A percentile compares a stretch with the other conserved stretches of the same genome.
Conservation (phyloP, 352 stramenopile genomes). For the Phytopythium kandeliae region DNA sequence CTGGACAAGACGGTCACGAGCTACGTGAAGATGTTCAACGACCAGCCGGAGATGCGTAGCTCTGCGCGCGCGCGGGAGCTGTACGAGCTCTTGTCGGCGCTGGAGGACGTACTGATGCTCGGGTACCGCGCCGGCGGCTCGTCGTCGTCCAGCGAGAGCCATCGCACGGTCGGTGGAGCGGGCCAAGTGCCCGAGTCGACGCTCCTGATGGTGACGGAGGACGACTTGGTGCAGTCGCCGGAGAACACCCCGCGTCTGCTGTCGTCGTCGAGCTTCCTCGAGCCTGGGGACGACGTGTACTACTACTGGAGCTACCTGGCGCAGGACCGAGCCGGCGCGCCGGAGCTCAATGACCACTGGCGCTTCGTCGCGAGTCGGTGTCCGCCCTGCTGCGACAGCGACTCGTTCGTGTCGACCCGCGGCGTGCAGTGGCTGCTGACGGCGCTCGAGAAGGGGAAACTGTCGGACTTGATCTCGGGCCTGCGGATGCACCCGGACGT, state of each 20-base stretch:
- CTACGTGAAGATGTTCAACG: conserved; percentile 56
- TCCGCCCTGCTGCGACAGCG: conserved; percentile 38
- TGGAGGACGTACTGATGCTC: conserved; percentile 69
- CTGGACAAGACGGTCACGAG: conserved; percentile 52
- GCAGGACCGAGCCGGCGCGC: conserved; percentile 37
- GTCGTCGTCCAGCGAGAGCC: background rate
- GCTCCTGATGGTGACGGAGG: conserved; percentile 4
- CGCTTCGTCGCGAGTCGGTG: conserved; percentile 51
- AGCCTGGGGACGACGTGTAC: conserved; percentile 22
- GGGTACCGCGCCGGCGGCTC: conserved; percentile 34
- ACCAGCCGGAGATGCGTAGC: conserved; percentile 56
- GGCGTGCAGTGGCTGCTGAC: conserved; percentile 69
- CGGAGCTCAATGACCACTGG: conserved; percentile 51
- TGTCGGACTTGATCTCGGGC: conserved; percentile 54
- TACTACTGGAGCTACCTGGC: conserved; percentile 75
- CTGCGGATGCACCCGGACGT: conserved; percentile 34
- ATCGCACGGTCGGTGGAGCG: background rate
- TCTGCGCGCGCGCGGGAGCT: conserved; percentile 60
- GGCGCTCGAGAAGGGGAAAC: conserved; percentile 47
- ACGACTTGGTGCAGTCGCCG: conserved; percentile 1
- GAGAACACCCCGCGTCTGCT: background rate
- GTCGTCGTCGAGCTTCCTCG: conserved; percentile 3
- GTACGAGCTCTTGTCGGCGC: conserved; percentile 57
- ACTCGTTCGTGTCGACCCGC: conserved; percentile 62
- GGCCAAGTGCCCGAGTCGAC: background rate